phyloP scores from a whole-genome alignment of 225 moss, liverwort and hornwort genomes.

The Rhytidiadelphus loreus region DNA sequence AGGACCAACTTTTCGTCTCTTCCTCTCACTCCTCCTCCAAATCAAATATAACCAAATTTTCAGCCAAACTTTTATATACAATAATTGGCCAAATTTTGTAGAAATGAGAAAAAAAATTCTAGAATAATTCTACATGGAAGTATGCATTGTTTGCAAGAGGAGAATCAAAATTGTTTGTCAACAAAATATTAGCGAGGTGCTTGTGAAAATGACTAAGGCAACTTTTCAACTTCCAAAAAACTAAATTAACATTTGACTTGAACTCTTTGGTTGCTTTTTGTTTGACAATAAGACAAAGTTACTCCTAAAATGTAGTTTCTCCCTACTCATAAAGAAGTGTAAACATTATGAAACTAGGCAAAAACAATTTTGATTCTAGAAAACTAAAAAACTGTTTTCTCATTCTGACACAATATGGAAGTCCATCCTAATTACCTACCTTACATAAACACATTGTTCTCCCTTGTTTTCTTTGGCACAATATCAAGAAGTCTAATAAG shows the following conservation, averaged over 20 bases:
- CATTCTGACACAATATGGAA: fast-evolving
- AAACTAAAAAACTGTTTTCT: neutral
- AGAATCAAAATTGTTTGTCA: fast-evolving
- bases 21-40: neutral
- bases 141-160: neutral
- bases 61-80: neutral
- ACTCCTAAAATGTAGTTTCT: neutral
- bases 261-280: neutral
- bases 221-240: neutral
- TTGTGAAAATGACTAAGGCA: neutral
- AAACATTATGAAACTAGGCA: neutral
- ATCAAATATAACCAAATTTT: neutral
- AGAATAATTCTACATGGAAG: neutral
- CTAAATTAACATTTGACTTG: neutral
- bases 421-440: neutral
- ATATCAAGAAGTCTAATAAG: no score
- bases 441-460: no score
- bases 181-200: neutral
- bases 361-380: fast-evolving
- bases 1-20: neutral
- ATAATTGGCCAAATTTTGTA: neutral
- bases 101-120: neutral
- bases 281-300: neutral
- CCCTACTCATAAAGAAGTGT: neutral
- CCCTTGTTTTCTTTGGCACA: no score